phyloP scores from a whole-genome alignment of 495 filamentous ascomycete genomes.

The Neurospora tetrasperma region DNA sequence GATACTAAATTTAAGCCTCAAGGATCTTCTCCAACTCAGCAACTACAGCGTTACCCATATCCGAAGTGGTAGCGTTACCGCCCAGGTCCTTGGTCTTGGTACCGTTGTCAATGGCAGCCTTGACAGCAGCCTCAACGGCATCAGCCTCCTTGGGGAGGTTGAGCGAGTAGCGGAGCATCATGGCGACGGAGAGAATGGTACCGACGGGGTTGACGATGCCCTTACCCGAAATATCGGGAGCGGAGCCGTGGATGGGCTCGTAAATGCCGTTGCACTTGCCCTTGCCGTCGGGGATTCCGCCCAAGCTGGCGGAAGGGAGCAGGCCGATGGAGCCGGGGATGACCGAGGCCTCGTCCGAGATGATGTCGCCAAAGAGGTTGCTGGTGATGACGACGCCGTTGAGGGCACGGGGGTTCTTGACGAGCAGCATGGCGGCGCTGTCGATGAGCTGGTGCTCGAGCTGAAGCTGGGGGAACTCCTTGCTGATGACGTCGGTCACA shows the following conservation, averaged over 20 bases:
- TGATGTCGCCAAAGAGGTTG: conserved; percentile 96
- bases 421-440: conserved; percentile 91
- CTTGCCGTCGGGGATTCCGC: conserved; percentile 73
- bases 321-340: conserved; percentile 89
- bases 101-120: conserved; percentile 62
- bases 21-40: conserved; percentile 53
- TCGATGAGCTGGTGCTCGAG: conserved; percentile 90
- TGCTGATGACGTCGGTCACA: conserved; percentile 66
- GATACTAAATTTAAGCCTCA: conserved; percentile 15
- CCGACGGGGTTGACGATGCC: conserved; percentile 82
- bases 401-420: conserved; percentile 83
- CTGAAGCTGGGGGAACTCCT: conserved; percentile 83
- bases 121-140: conserved; percentile 71
- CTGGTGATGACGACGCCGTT: conserved; percentile 91
- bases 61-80: conserved; percentile 57
- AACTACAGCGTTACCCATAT: conserved; percentile 76
- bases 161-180: conserved; percentile 89
- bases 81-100: conserved; percentile 71
- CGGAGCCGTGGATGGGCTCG: conserved; percentile 89
- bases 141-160: conserved; percentile 61
- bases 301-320: conserved; percentile 80
- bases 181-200: conserved; percentile 76
- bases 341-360: conserved; percentile 91
- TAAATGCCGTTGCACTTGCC: conserved; percentile 77
- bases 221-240: conserved; percentile 71